Conservation (phyloP, 1,284 basidiomycete genomes). For the Ceratobasidium sp. region DNA sequence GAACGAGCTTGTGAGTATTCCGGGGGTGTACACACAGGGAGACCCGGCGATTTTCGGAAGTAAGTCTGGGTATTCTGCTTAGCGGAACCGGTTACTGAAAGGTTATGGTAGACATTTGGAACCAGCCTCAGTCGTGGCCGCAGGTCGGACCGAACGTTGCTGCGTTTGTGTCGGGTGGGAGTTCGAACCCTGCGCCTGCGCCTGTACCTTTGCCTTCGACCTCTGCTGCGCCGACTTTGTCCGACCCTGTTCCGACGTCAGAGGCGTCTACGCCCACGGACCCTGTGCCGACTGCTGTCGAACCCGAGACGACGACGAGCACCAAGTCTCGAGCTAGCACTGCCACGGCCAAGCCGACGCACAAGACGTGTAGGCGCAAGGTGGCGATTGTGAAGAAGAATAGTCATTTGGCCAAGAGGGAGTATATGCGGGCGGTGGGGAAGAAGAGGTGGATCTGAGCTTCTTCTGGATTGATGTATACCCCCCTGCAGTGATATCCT, state of each 20-base stretch:
- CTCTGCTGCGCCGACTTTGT: neutral
- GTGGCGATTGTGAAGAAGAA: conserved; percentile 18
- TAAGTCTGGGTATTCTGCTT: neutral
- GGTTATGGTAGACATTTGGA: conserved; percentile 29
- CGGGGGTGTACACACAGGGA: conserved; percentile 42
- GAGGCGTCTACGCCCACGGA: neutral
- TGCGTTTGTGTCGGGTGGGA: conserved; percentile 28
- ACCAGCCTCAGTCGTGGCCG: conserved; percentile 29
- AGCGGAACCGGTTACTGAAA: neutral
- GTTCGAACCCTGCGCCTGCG: neutral
- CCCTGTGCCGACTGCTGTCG: neutral
- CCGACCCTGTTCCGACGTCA: neutral
- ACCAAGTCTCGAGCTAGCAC: no score
- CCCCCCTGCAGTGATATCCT: neutral
- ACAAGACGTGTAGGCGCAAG: conserved; percentile 10
- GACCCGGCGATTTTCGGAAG: conserved; percentile 36
- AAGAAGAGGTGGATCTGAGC: conserved; percentile 17
- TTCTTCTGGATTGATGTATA: neutral
- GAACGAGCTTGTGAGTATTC: conserved; percentile 45
- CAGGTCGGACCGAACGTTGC: conserved; percentile 38
- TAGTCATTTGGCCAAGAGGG: conserved; percentile 17
- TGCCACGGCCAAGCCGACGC: no score
- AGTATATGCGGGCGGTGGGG: conserved; percentile 1
- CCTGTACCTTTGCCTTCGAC: conserved; percentile 6
- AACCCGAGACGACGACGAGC: neutral